Base-by-base conservation (phyloP, 2,329 filamentous ascomycete genomes). In the Cordyceps cicadae region DNA sequence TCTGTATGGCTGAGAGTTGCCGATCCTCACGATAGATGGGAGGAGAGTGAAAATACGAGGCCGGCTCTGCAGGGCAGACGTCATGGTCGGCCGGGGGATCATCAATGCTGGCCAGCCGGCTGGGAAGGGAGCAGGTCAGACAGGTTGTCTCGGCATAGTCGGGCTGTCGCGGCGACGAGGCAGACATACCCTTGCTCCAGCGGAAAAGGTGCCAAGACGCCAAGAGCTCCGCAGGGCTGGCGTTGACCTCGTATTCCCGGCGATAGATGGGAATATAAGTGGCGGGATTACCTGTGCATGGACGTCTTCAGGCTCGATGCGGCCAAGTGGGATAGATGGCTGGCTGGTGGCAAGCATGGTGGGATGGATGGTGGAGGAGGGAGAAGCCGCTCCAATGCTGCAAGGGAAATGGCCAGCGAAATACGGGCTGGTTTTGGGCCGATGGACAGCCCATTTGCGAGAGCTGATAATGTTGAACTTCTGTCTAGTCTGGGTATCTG, bases 21-120 rank as follows among this genome's bases (percentile, higher is more conserved):
- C 54, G 43, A 24, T 49, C 54, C 24, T 26, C 54, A 56, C 54
- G 54, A 56, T 56, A 12, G 43, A 14, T 17, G 17, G 29, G 12
- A 58, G 34, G 29, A 34, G 32, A 43, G 39, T n/a, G 39, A n/a
- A 43, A 55, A 61, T 61, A 61, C 52, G 59, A 61, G 59, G 37
- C 32, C 43, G 24, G 43, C 19, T 32, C 50, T 51, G 51, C 52
- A 55, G 39, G 52, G 49, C 45, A 51, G 19, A 61, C 59, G 59
- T 61, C 59, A 61, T 61, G 39, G 14, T n/a, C 15, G 17, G 39
- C 39, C 39, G 39, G 39, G 37, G 37, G 17, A 15, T 17, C 34
- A 1, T 55, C 32, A n/a, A 29, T 5, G 52, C 45, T 54, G 59
- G 50, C 39, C 57, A 45, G 48, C 48, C 56, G 24, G 21, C 21